phyloP scores from a whole-genome alignment of 768 basidiomycete genomes.

The Rubroboletus pulcherrimus region DNA sequence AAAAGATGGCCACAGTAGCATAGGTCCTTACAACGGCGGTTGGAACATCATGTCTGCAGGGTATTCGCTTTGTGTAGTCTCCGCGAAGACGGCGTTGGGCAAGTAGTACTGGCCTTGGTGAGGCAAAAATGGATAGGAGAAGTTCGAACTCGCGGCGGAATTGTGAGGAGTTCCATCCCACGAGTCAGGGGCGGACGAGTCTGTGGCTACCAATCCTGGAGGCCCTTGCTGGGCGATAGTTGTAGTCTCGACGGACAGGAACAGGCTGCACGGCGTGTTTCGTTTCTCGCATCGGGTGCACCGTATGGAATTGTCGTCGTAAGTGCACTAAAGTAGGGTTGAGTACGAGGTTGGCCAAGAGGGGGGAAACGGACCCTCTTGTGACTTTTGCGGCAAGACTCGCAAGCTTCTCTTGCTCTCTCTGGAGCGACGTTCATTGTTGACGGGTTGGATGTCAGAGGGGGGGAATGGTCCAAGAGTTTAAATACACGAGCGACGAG shows the following conservation, averaged over 20 bases:
- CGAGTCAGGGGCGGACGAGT: background rate
- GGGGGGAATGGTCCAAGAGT: background rate
- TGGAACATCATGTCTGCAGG: slow-evolving; percentile 3
- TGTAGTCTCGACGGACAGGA: slow-evolving; percentile 1
- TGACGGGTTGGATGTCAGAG: slow-evolving; percentile 1
- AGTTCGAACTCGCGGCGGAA: slow-evolving; percentile 1
- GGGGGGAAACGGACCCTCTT: slow-evolving; percentile 17
- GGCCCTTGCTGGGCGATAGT: slow-evolving; percentile 5
- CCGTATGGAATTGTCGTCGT: slow-evolving; percentile 8
- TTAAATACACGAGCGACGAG: slow-evolving; percentile 21
- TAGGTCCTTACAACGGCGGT: slow-evolving; percentile 4
- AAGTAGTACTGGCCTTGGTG: background rate
- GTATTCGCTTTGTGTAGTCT: slow-evolving; percentile 1
- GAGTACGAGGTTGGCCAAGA: background rate
- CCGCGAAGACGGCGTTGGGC: background rate
- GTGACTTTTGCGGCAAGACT: slow-evolving; percentile 22
- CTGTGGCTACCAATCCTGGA: background rate
- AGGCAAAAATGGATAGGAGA: background rate
- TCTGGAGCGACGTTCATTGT: slow-evolving; percentile 17
- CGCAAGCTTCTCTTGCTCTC: slow-evolving; percentile 28
- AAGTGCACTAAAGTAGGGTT: slow-evolving; percentile 15
- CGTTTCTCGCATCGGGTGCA: slow-evolving; percentile 19
- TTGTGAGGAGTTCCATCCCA: slow-evolving; percentile 7
- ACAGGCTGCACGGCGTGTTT: slow-evolving; percentile 15
- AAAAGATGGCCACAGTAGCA: background rate